Base-by-base conservation (phyloP, 805 yeast genomes). In the Suhomyces kilbournensis region DNA sequence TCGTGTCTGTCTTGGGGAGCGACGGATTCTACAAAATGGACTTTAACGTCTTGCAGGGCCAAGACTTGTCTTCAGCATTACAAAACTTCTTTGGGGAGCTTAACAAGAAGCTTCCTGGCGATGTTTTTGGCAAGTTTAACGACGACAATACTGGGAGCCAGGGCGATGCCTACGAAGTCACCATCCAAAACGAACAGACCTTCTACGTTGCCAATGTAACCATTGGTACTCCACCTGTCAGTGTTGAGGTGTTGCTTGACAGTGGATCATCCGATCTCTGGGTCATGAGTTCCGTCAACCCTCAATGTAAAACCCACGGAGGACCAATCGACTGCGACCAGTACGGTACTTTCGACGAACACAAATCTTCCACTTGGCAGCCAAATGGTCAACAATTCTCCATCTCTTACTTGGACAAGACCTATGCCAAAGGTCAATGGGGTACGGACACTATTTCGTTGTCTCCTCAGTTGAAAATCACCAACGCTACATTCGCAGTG, bases 181-280 rank as follows among this genome's bases (percentile, higher is more conserved):
- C 39, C 15, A 38, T 56, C 46, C 47, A 44, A 17, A 51, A 53
- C 39, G 40, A 59, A 34, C 54, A 51, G 30, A 39, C 55, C 9
- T 63, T 55, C 43, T 64, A 63, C 47, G 51, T 57, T 10, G 49
- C 61, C 15, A 48, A 52, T 15, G 26, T 64, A 9, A 25, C 53
- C 23, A 63, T 87, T 19, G 93, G 94, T 3, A 79, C 88, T 0
- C 78, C 84, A 1, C 61, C 72, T 0, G 86, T 85, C 59, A 65
- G 70, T n/a, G 71, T 86, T 5, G 72, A 72, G 8, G 82, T 86
- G 8, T 64, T 84, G 38, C 63, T 87, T n/a, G 94, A 87, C 61
- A 87, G 92, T 1, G 94, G 93, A 2, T 85, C 91, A 0, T 78
- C 88, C 0, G 93, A 87, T 64, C 68, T 88, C 20, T 86, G 90